Evolutionary conservation across 805 yeast genomes (phyloP).

Genomic region (Candida tammaniensis): DNA sequence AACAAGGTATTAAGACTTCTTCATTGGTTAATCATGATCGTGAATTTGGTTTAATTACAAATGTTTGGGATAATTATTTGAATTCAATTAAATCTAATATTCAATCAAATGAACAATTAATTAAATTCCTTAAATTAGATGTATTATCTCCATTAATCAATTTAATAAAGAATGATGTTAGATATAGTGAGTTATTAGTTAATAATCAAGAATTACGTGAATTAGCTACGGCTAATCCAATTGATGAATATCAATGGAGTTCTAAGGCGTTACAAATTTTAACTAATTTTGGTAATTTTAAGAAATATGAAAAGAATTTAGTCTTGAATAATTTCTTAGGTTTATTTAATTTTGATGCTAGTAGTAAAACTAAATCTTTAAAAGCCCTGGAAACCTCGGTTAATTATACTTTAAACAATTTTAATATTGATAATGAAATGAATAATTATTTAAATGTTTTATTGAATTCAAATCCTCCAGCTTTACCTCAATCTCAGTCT

Average conservation of each 20-base stretch:
- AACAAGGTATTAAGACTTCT: conserved; percentile 11
- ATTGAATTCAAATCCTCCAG: conserved; percentile 22
- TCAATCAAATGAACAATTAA: conserved; percentile 48
- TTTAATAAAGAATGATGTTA: conserved; percentile 51
- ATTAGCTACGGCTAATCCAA: conserved; percentile 17
- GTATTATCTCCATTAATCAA: conserved; percentile 53
- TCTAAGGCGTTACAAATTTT: conserved; percentile 74
- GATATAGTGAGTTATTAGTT: conserved; percentile 54
- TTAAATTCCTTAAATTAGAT: conserved; percentile 48
- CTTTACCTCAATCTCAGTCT: conserved; percentile 1
- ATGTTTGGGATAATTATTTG: conserved; percentile 9
- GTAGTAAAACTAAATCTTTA: conserved; percentile 21
- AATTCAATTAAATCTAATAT: conserved; percentile 44
- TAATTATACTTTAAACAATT: conserved; percentile 55
- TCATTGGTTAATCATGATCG: conserved; percentile 2
- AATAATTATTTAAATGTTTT: conserved; percentile 32
- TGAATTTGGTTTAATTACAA: conserved; percentile 38
- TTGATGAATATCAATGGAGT: conserved; percentile 65
- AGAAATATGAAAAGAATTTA: conserved; percentile 53
- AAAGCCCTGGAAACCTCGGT: conserved; percentile 58
- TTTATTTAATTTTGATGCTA: conserved; percentile 44
- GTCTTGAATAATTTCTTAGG: conserved; percentile 63
- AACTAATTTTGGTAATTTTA: conserved; percentile 71
- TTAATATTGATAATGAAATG: conserved; percentile 37
- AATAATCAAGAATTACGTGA: conserved; percentile 44